A percentile compares a stretch with the other conserved stretches of the same genome.
phyloP scores from a whole-genome alignment of 352 stramenopile genomes.

The Phytophthora ramorum region DNA sequence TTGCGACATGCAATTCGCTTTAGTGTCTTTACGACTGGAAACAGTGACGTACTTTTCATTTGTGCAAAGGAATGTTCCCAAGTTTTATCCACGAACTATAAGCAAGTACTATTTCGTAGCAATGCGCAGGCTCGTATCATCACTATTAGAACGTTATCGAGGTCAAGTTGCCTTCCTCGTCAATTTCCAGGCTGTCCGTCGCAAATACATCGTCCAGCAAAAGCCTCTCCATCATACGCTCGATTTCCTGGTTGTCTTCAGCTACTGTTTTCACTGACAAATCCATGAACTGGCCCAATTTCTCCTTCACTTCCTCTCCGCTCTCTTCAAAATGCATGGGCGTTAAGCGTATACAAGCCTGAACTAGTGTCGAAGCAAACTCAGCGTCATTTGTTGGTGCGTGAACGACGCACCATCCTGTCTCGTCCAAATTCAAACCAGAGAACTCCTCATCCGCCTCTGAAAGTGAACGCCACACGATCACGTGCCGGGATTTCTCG shows the following conservation, averaged over 20 bases:
- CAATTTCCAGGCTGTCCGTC: conserved; percentile 18
- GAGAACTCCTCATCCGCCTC: conserved; percentile 41
- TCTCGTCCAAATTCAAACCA: conserved; percentile 59
- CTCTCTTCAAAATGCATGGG: conserved; percentile 23
- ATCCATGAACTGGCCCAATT: conserved; percentile 31
- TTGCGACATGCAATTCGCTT: no score
- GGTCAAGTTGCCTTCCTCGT: conserved; percentile 17
- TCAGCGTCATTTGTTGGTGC: not conserved
- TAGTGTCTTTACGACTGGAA: no score
- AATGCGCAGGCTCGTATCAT: no score
- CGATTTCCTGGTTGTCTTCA: conserved; percentile 29
- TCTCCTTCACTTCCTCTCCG: not conserved
- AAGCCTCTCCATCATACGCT: conserved; percentile 28
- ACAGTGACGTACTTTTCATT: no score
- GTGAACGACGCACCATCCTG: conserved; percentile 44
- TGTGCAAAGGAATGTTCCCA: no score
- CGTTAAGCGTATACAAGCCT: conserved; percentile 20
- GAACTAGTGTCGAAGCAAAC: conserved; percentile 16
- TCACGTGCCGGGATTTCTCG: conserved; percentile 47
- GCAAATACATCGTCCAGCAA: conserved; percentile 31
- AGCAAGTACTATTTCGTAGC: no score
- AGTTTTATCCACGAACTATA: no score
- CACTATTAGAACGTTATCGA: conserved; percentile 1
- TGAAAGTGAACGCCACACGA: conserved; percentile 53
- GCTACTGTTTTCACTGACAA: conserved; percentile 23